phyloP scores from a whole-genome alignment of 352 stramenopile species.

The Pythium insidiosum region DNA sequence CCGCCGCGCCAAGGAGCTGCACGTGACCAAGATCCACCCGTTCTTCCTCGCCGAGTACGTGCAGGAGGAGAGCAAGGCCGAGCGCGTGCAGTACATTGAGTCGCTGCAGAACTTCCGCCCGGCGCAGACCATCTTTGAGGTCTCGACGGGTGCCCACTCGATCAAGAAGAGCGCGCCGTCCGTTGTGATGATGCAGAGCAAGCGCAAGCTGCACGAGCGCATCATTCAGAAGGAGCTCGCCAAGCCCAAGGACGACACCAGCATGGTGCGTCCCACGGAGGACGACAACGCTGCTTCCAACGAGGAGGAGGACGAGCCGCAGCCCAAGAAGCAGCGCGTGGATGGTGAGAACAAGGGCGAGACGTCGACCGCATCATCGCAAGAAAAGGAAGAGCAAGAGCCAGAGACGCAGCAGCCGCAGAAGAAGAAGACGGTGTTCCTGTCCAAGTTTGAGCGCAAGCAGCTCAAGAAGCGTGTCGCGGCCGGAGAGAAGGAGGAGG shows the following conservation, averaged over 20 bases:
- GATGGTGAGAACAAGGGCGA: conserved; percentile 9
- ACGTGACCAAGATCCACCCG: conserved; percentile 88
- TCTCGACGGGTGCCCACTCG: conserved; percentile 78
- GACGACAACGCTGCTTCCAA: conserved; percentile 15
- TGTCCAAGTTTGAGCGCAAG: conserved; percentile 94
- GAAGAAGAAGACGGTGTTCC: conserved; percentile 68
- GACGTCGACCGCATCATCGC: too few relatives aligned
- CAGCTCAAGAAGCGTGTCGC: conserved; percentile 88
- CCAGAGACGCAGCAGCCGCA: conserved; percentile 1
- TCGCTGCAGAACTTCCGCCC: conserved; percentile 91
- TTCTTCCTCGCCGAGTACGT: conserved; percentile 87
- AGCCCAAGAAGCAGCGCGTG: not conserved
- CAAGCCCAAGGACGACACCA: conserved; percentile 32
- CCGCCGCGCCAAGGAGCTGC: conserved; percentile 91
- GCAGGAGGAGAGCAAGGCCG: conserved; percentile 61
- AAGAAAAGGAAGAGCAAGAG: conserved; percentile 7
- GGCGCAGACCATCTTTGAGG: conserved; percentile 95
- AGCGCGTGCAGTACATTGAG: conserved; percentile 89
- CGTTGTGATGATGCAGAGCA: conserved; percentile 83
- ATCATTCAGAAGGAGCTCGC: conserved; percentile 79
- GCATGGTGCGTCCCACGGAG: too few relatives aligned
- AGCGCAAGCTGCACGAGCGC: conserved; percentile 76
- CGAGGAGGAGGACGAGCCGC: conserved; percentile 20
- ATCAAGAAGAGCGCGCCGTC: conserved; percentile 67
- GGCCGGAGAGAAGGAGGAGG: conserved; percentile 59